Evolutionary conservation across 306 rosid species (phyloP), one percentile per base, ranked within the genome.

Genomic region (Glycyrrhiza uralensis): DNA sequence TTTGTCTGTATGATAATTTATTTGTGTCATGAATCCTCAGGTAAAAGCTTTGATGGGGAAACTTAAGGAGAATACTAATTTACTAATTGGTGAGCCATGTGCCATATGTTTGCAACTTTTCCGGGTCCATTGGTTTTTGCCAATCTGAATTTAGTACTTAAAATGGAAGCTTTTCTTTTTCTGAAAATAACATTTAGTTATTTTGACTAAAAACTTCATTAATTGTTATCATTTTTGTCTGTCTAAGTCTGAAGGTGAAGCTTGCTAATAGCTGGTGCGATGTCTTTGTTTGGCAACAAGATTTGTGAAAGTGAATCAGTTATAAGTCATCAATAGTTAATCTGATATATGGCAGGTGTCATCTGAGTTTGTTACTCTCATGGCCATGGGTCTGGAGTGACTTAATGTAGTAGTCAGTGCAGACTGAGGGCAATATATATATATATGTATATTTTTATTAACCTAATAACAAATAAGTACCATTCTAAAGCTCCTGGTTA

Each of bases 61-160:
- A 51, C 94, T 91, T 76, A 80, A 78, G 80, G 90, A 79, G 64
- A 83, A 79, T 68, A 80, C 98, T 14, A 75, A 83, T 72, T 83
- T 94, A 70, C 84, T 94, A 57, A 82, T 94, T 45, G 96, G 98
- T 94, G 82, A 90, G 97, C 80, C 71, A 50, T 73, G 72, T 50
- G 14, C 42, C 49, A 33, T 38, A 69, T 76, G 56, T 61, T 75
- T 18, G 26, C 56, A 10, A 17, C 29, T 26, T 57, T 71, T 52
- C 62, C 15, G 30, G 11, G 39, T 36, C 50, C 50, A 18, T 64
- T 79, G 63, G 14, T 14, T 51, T 44, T 47, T 63, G 11, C 51
- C 54, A 36, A 62, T 61, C 72, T 22, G 51, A 52, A 35, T 45
- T 70, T 46, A 38, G 22, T 66, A 52, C 35, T 26, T 54, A 11